Base-by-base conservation (phyloP, 495 filamentous ascomycete genomes). In the Podospora appendiculata region DNA sequence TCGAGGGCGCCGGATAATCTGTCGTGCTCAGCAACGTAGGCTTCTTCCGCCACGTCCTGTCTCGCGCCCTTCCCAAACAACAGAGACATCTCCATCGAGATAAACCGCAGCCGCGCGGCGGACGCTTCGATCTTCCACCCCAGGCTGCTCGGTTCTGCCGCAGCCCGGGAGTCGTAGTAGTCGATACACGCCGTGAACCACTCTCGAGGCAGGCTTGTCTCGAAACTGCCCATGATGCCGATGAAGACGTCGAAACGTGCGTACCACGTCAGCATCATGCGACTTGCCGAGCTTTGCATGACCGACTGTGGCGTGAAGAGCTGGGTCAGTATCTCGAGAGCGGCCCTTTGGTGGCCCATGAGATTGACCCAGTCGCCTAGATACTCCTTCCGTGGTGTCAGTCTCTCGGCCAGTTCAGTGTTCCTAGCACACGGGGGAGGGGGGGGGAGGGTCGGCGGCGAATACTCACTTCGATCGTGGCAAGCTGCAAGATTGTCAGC, bases 331-430 rank as follows among this genome's bases (percentile, higher is more conserved):
- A 98, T 79, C 47, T 87, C 79, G 60, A 87, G 80, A 1, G 93
- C 92, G 6, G 92, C 93, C 67, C 84, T 91, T 66, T 96, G 90
- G 68, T 98, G 93, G 34, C 89, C 86, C 62, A 92, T 81, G 41
- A 96, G 75, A 60, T 92, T 96, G 48, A 89, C 80, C 88, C 88
- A 96, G 62, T 98, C 93, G 8, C 93, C 93, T 50, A 96, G 78
- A 59, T 88, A 93, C 70, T 96, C 93, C 92, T 97, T 19, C 43
- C 18, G n/a, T 12, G 13, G 7, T 7, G 48, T 64, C 41, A 61
- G 60, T 17, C 32, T 43, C 34, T 46, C 12, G 12, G 3, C 1
- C 6, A 13, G 14, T 33, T 14, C 7, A 7, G 16, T 11, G 8
- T 19, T 25, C 8, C 19, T 32, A 1, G 25, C 25, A 25, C 25